Conservation (phyloP, 768 basidiomycete species). For the Russula compacta region DNA sequence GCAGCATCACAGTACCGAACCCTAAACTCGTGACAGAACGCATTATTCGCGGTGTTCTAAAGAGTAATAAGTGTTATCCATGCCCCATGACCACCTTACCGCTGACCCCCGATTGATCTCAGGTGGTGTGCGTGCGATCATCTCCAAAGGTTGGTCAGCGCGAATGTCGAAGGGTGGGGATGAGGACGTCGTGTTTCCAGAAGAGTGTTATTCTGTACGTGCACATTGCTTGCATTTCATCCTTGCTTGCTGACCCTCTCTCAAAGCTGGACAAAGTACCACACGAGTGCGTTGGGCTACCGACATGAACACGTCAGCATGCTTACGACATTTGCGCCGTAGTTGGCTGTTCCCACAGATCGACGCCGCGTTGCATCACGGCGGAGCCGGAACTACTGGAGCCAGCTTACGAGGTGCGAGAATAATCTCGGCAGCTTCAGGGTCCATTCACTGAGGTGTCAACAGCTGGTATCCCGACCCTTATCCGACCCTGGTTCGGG, state of each 20-base stretch:
- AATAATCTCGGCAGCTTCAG: neutral
- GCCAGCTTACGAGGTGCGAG: conserved; percentile 42
- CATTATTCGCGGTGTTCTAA: conserved; percentile 52
- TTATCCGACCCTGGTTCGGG: conserved; percentile 67
- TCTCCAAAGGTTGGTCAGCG: conserved; percentile 60
- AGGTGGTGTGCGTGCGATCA: conserved; percentile 58
- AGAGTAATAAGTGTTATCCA: conserved; percentile 34
- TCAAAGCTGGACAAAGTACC: conserved; percentile 49
- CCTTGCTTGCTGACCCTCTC: conserved; percentile 17
- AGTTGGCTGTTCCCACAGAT: conserved; percentile 52
- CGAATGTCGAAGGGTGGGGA: conserved; percentile 39
- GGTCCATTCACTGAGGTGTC: neutral
- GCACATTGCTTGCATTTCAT: neutral
- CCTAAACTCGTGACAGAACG: conserved; percentile 44
- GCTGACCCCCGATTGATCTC: conserved; percentile 2
- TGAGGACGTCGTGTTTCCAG: conserved; percentile 38
- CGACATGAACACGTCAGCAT: neutral
- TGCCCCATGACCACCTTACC: neutral
- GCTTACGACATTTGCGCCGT: conserved; percentile 12
- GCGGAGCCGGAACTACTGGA: conserved; percentile 64
- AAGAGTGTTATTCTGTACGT: conserved; percentile 39
- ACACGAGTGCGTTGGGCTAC: conserved; percentile 36
- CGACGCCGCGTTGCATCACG: conserved; percentile 58
- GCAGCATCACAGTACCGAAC: conserved; percentile 57
- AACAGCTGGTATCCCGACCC: conserved; percentile 49